Evolutionary conservation across 345 rosid genomes (phyloP), one percentile per base, ranked within the genome.

Genomic region (Euphorbia lathyris): DNA sequence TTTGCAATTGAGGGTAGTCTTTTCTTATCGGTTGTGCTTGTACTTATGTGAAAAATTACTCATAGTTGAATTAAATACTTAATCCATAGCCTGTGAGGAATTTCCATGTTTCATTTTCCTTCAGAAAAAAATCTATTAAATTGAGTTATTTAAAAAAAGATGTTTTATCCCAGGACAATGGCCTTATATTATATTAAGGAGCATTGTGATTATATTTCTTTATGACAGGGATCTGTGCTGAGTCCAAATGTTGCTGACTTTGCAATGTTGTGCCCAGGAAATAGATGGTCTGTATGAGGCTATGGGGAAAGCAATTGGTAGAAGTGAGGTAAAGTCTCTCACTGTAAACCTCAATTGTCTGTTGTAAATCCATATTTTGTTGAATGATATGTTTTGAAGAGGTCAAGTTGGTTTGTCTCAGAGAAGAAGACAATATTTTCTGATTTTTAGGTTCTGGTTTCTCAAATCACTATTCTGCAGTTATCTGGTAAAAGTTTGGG

Each of bases 231-330:
- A 69, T 78, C 82, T 82, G 43, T 79, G 83, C 84, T 81, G 81
- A 81, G 84, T 82, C 75, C 83, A 77, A 82, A 77, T 79, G 84
- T 81, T 87, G 90, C 87, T 88, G 86, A 89, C 87, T 87, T 84
- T 89, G 82, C 90, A 83, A 80, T 87, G 83, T 84, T 87, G 76
- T 87, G 90, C 77, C 70, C 96, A 89, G 92, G 96, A 84, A 76
- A 80, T 89, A 74, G 90, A 84, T 71, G 83, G 80, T 75, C 78
- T 89, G 72, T 68, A 73, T 77, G 75, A 83, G 69, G 96, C 90
- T 74, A 78, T 86, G 87, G 83, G 65, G 76, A 80, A 80, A 61
- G 89, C 87, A 43, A 69, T 87, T 71, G 80, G 80, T 50, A 76
- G 84, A 83, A 82, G 84, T 66, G 86, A 89, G 90, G 96, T 87